phyloP scores from a whole-genome alignment of 2,329 filamentous ascomycete species.

The Diplodia seriata region DNA sequence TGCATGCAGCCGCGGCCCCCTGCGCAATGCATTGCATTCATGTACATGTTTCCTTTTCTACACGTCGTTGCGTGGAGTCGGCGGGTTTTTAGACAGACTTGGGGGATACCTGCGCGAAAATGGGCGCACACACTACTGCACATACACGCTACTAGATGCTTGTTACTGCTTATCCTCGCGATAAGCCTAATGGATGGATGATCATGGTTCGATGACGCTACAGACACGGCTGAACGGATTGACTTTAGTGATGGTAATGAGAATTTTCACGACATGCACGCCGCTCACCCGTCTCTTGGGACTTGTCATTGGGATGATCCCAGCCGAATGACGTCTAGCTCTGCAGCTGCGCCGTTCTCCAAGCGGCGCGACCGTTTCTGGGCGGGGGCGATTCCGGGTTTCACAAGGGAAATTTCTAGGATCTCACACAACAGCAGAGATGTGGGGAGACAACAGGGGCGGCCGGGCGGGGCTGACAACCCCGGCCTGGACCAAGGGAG shows the following conservation, averaged over 20 bases:
- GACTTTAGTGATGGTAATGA: background rate
- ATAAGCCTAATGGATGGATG: slow-evolving; percentile 16
- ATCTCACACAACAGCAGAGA: slow-evolving; percentile 20
- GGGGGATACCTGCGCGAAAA: background rate
- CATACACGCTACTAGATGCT: slow-evolving; percentile 15
- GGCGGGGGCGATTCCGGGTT: background rate
- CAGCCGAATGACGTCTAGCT: slow-evolving; percentile 12
- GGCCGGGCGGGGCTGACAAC: background rate
- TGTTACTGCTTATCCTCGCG: slow-evolving; percentile 1
- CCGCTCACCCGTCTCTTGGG: slow-evolving; percentile 7
- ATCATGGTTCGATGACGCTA: slow-evolving; percentile 5
- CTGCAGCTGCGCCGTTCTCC: slow-evolving; percentile 4
- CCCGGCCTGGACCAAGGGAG: slow-evolving; percentile 4
- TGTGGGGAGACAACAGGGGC: slow-evolving; percentile 30
- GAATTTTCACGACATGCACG: slow-evolving; percentile 1
- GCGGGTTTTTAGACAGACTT: slow-evolving; percentile 13
- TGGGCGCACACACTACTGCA: slow-evolving; percentile 12
- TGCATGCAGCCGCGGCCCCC: slow-evolving; percentile 21
- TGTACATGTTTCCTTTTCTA: slow-evolving; percentile 28
- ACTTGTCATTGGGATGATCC: slow-evolving; percentile 14
- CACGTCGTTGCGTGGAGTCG: slow-evolving; percentile 5
- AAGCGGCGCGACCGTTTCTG: slow-evolving; percentile 9
- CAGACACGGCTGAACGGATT: background rate
- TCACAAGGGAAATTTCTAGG: slow-evolving; percentile 30
- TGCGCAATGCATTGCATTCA: slow-evolving; percentile 28